Evolutionary conservation across 768 basidiomycete genomes (phyloP), one percentile per base, ranked within the genome.

Genomic region (Pisolithus orientalis): DNA sequence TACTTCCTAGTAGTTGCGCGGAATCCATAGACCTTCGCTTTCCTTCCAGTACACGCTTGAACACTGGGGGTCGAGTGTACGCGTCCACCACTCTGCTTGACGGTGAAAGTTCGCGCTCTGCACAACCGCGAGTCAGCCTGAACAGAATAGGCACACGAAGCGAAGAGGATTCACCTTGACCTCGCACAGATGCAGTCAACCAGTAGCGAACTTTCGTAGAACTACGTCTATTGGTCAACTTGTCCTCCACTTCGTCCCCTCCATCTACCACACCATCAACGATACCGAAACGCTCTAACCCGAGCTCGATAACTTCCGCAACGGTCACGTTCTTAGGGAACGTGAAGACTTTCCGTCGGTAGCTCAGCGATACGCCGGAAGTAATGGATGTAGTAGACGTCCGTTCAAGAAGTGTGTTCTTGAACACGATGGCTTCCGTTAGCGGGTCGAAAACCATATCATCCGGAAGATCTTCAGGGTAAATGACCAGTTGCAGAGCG

Each of bases 221-320:
- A 63, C 91, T 95, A 57, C 85, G 77, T 53, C 94, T 75, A 70
- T 93, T 92, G 6, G 80, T 76, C 32, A 84, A 74, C 65, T 95
- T 94, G 65, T 97, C 95, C 68, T 99, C 96, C 1, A 99, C 81
- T 62, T 97, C 95, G 66, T 99, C 96, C 1, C 96, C 96, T 2
- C 96, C 96, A 66, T 97, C 94, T 2, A 98, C 95, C 2, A 99
- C 93, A n/a, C 94, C 96, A 38, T 96, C 95, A 34, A 81, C 73
- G 51, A 99, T 96, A 2, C 96, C 96, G 63, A 98, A 97, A 53
- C 93, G 72, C 63, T 97, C 96, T 56, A 99, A 65, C 5, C 87
- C 89, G 37, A 90, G 75, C 67, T 99, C 96, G 38, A 96, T 92
- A 13, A 94, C 94, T 68, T 99, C 96, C 0, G 94, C 91, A 3